phyloP scores from a whole-genome alignment of 2,329 filamentous ascomycete species.

The Sporothrix brasiliensis region DNA sequence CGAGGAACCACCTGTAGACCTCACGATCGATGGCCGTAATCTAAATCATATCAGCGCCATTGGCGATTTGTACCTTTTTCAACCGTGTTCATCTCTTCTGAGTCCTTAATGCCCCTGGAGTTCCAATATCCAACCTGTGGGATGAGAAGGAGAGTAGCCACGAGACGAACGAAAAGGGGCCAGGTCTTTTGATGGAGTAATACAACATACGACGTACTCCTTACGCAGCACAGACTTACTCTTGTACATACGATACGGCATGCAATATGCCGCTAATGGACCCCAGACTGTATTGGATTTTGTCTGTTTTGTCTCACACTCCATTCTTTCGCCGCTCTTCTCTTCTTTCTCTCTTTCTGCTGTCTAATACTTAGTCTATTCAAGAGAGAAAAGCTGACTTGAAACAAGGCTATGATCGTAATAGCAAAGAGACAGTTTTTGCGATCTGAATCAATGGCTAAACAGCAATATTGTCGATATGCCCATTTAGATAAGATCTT shows the following conservation, averaged over 20 bases:
- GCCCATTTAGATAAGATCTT: background rate
- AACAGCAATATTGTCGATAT: background rate
- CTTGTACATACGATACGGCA: background rate
- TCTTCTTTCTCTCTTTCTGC: background rate
- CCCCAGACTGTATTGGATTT: background rate
- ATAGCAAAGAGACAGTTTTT: background rate
- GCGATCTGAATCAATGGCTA: too few species aligned
- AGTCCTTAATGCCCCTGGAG: background rate
- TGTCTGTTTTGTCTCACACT: slow-evolving; percentile 8
- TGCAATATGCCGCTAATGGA: background rate
- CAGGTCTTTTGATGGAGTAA: background rate
- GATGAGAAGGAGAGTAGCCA: background rate
- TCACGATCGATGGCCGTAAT: background rate
- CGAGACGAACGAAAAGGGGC: background rate
- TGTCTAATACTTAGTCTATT: background rate
- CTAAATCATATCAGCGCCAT: slow-evolving; percentile 20
- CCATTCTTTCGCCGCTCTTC: slow-evolving; percentile 9
- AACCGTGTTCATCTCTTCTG: background rate
- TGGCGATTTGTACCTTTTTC: background rate
- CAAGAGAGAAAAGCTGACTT: background rate
- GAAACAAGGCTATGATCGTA: background rate
- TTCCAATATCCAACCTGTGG: background rate
- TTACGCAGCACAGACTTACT: background rate
- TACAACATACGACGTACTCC: background rate
- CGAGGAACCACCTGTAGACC: too few species aligned